These are phyloP conservation scores for Yarrowia sp. DNA, from an alignment of 805 yeast species.

Conservation along the genomic window DNA sequence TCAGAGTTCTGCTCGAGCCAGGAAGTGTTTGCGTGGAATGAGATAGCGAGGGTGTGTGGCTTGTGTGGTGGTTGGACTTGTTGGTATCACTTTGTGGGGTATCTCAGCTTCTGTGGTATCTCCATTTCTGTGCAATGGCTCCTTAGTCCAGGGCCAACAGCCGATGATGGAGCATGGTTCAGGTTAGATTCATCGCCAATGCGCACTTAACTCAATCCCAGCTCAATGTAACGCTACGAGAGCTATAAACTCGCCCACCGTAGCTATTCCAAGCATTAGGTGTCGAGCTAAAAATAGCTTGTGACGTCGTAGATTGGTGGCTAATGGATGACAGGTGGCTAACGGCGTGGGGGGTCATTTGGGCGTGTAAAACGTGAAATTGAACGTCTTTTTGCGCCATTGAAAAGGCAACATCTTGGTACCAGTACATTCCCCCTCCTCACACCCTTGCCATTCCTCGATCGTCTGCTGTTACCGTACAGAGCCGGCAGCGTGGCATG, in stretches of 20 bases:
- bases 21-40: neutral
- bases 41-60: neutral
- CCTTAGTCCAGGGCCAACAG: too few relatives aligned
- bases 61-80: too few relatives aligned
- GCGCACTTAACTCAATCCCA: conserved; percentile 5
- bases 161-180: neutral
- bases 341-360: too few relatives aligned
- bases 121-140: neutral
- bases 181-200: conserved; percentile 20
- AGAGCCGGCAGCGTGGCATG: neutral
- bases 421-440: too few relatives aligned
- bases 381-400: too few relatives aligned
- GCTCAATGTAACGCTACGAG: conserved; percentile 10
- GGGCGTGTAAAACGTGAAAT: too few relatives aligned
- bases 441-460: too few relatives aligned
- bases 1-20: neutral
- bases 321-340: too few relatives aligned
- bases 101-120: neutral
- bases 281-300: conserved; percentile 2
- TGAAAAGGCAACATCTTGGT: too few relatives aligned
- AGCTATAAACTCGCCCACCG: neutral
- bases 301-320: neutral
- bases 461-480: too few relatives aligned
- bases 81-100: neutral
- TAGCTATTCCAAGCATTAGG: neutral